Evolutionary conservation across 108 stramenopile genomes (phyloP).

Genomic region (Cyclostephanos invisitatus): DNA sequence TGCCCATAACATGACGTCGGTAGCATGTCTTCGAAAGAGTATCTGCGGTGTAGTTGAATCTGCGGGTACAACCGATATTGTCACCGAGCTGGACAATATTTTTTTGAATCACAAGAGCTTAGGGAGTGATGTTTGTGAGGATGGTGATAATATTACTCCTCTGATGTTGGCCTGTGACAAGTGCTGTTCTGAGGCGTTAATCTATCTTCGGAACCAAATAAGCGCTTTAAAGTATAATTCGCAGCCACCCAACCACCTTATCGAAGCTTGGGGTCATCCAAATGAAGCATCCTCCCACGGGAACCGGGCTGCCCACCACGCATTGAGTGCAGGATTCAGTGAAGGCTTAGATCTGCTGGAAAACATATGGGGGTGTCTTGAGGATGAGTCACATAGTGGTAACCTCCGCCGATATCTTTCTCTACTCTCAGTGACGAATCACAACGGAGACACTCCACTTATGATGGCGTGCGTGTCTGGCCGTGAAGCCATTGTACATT

Average conservation of each 20-base stretch:
- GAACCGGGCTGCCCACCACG: slow-evolving; percentile 69
- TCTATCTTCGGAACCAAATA: slow-evolving; percentile 28
- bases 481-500: slow-evolving; percentile 5
- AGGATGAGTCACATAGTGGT: background rate
- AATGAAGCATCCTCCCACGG: slow-evolving; percentile 41
- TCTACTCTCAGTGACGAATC: slow-evolving; percentile 44
- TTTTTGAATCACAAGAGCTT: slow-evolving; percentile 2
- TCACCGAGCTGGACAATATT: slow-evolving; percentile 21
- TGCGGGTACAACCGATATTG: slow-evolving; percentile 9
- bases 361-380: slow-evolving; percentile 13
- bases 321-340: slow-evolving; percentile 49
- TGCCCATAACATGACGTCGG: slow-evolving; percentile 6
- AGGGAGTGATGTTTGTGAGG: slow-evolving; percentile 12
- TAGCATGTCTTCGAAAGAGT: slow-evolving; percentile 4
- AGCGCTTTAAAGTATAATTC: background rate
- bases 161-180: slow-evolving; percentile 72
- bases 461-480: slow-evolving; percentile 64
- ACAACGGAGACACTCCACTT: slow-evolving; percentile 64
- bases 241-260: slow-evolving; percentile 11
- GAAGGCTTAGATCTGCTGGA: slow-evolving; percentile 46
- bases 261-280: slow-evolving; percentile 41
- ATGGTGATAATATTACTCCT: slow-evolving; percentile 51
- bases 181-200: slow-evolving; percentile 31
- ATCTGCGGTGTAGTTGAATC: slow-evolving; percentile 20
- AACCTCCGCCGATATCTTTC: slow-evolving; percentile 16